Evolutionary conservation across 345 rosid genomes (phyloP).

Genomic region (Hibiscus trionum): DNA sequence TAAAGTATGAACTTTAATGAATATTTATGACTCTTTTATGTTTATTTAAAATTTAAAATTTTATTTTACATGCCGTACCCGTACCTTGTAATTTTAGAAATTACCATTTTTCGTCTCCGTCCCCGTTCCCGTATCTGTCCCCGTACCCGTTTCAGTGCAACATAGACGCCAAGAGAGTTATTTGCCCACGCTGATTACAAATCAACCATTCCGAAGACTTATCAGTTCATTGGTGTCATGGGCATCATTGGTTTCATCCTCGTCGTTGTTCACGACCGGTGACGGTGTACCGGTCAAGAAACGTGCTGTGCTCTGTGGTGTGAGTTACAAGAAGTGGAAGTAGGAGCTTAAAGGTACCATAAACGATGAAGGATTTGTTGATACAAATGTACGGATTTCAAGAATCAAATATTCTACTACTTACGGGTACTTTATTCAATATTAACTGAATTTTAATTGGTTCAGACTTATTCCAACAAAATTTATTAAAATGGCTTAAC

Average conservation of each 20-base stretch:
- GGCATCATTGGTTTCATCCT: too few relatives aligned
- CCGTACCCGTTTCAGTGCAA: too few relatives aligned
- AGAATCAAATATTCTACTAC: slow-evolving; percentile 25
- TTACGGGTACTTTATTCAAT: slow-evolving; percentile 30
- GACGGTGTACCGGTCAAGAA: slow-evolving; percentile 1
- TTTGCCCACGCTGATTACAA: background rate
- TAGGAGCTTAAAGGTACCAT: slow-evolving; percentile 40
- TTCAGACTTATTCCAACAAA: background rate
- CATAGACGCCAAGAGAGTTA: background rate
- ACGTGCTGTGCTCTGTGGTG: slow-evolving; percentile 14
- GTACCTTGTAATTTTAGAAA: too few relatives aligned
- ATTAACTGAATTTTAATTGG: too few relatives aligned
- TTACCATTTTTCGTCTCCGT: too few relatives aligned
- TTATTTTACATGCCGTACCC: too few relatives aligned
- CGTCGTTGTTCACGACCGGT: background rate
- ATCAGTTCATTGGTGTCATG: background rate
- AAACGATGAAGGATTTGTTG: slow-evolving; percentile 37
- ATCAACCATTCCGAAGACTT: background rate
- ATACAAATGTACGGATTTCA: slow-evolving; percentile 28
- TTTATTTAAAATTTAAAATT: too few relatives aligned
- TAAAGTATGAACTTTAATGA: too few relatives aligned
- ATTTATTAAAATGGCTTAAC: background rate
- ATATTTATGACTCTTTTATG: too few relatives aligned
- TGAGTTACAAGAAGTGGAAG: slow-evolving; percentile 30
- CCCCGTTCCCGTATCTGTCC: too few relatives aligned